phyloP scores from a whole-genome alignment of 2,329 filamentous ascomycete species.

The Truncatella angustata region DNA sequence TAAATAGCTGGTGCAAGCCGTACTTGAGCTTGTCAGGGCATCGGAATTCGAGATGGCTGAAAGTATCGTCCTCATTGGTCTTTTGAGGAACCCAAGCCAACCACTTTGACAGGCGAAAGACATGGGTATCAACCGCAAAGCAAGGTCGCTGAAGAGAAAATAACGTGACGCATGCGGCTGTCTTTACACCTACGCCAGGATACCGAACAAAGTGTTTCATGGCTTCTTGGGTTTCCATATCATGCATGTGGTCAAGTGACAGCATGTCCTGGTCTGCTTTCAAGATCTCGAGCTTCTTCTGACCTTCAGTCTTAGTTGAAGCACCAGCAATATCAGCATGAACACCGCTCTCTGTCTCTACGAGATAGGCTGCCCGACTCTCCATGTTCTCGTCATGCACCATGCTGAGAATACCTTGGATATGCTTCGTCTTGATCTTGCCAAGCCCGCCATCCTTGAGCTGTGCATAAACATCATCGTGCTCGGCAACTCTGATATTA shows the following conservation, averaged over 20 bases:
- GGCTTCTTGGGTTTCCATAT: slow-evolving; percentile 42
- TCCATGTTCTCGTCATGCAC: slow-evolving; percentile 66
- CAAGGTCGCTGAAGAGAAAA: slow-evolving; percentile 53
- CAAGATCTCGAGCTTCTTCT: slow-evolving; percentile 56
- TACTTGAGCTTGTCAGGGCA: slow-evolving; percentile 55
- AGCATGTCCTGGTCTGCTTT: slow-evolving; percentile 58
- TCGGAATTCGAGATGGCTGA: slow-evolving; percentile 50
- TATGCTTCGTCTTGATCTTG: slow-evolving; percentile 67
- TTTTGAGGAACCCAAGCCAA: slow-evolving; percentile 54
- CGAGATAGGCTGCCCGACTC: slow-evolving; percentile 41
- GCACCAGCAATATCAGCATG: slow-evolving; percentile 43
- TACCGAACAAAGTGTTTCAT: slow-evolving; percentile 50
- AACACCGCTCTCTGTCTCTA: slow-evolving; percentile 37
- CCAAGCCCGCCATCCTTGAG: slow-evolving; percentile 72
- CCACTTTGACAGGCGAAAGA: slow-evolving; percentile 50
- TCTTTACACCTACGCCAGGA: slow-evolving; percentile 56
- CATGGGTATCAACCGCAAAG: slow-evolving; percentile 59
- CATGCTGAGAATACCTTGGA: slow-evolving; percentile 71
- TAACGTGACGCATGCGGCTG: slow-evolving; percentile 54
- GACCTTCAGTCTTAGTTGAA: slow-evolving; percentile 36
- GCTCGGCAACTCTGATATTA: slow-evolving; percentile 58
- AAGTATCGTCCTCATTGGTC: slow-evolving; percentile 44
- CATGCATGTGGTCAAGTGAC: slow-evolving; percentile 50
- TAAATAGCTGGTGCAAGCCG: slow-evolving; percentile 52
- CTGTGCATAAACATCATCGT: slow-evolving; percentile 62